Percentiles rank a stretch among this genome's conserved stretches.
phyloP scores from a whole-genome alignment of 805 yeast species.

The Citeromyces nyonsensis region DNA sequence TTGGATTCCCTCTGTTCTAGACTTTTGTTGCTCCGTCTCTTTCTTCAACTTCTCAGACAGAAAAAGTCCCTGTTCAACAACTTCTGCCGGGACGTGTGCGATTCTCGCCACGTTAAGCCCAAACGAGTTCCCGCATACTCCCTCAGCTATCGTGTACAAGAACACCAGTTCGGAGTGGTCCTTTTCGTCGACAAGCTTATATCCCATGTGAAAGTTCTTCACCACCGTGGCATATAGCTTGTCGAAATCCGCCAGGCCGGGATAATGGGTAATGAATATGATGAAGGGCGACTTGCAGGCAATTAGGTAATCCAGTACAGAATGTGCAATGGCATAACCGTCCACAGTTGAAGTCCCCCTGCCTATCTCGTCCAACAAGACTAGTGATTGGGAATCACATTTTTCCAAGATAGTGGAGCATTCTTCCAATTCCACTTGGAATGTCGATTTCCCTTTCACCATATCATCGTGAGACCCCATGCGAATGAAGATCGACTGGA shows the following conservation, averaged over 20 bases:
- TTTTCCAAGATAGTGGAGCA: constrained; percentile 37
- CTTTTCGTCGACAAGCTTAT: constrained; percentile 13
- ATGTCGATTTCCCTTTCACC: constrained; percentile 65
- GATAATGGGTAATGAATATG: constrained; percentile 77
- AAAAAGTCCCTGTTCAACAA: constrained; percentile 27
- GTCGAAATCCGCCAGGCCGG: constrained; percentile 41
- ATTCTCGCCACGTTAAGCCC: constrained; percentile 78
- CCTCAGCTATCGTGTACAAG: constrained; percentile 31
- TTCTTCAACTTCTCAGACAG: constrained; percentile 14
- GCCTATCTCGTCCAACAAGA: constrained; percentile 65
- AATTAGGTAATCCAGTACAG: constrained; percentile 49
- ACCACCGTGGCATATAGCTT: constrained; percentile 20
- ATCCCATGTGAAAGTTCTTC: constrained; percentile 63
- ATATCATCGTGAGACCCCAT: constrained; percentile 81
- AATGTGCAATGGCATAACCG: constrained; percentile 70
- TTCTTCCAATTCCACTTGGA: constrained; percentile 63
- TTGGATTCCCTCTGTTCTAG: constrained; percentile 1
- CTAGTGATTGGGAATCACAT: constrained; percentile 38
- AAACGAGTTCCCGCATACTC: constrained; percentile 47
- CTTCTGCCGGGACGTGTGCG: constrained; percentile 39
- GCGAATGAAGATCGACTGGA: constrained; percentile 35
- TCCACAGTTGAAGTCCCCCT: constrained; percentile 58
- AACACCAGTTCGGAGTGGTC: constrained; percentile 23
- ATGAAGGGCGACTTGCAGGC: constrained; percentile 31
- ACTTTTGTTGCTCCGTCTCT: constrained; percentile 5